Conservation (phyloP, 177 flowering plant species). For the Vitis hybrid region DNA sequence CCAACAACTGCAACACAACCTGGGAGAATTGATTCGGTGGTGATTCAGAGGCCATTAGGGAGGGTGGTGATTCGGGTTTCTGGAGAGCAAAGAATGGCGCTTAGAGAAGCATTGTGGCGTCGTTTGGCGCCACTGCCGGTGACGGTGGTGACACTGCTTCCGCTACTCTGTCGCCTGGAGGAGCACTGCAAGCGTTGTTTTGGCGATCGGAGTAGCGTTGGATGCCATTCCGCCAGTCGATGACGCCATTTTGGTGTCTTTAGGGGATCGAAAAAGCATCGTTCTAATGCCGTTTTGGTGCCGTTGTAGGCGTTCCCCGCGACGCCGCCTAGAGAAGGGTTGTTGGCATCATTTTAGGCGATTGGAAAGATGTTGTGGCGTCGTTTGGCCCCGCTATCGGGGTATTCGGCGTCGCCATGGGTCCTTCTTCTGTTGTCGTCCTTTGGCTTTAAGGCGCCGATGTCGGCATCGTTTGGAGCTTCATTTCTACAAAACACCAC, state of each 20-base stretch:
- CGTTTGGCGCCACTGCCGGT: rapidly evolving
- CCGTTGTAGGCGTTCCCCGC: rapidly evolving
- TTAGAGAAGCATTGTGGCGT: rapidly evolving
- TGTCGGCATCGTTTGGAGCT: too few species aligned
- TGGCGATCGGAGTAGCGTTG: rapidly evolving
- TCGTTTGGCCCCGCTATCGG: rapidly evolving
- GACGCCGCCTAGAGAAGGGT: rapidly evolving
- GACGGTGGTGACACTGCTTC: rapidly evolving
- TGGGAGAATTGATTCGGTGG: conserved; percentile 70
- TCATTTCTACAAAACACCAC: conserved; percentile 37
- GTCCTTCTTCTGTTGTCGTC: rapidly evolving
- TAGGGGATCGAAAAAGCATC: too few species aligned
- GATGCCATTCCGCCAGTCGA: rapidly evolving
- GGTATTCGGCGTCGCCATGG: too few species aligned
- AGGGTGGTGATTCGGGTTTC: conserved; percentile 77
- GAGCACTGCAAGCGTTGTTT: rapidly evolving
- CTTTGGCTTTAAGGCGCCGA: rapidly evolving
- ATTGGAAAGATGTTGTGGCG: too few species aligned
- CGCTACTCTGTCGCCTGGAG: rapidly evolving
- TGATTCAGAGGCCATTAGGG: conserved; percentile 72
- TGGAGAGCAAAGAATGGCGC: conserved; percentile 62
- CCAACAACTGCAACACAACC: conserved; percentile 72
- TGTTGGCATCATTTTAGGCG: too few species aligned
- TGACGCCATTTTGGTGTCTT: rapidly evolving
- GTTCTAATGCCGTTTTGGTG: rapidly evolving